These are phyloP conservation scores for Bonia amplexicaulis DNA, from an alignment of 176 grass and related monocot genomes.

Conservation along the genomic window DNA sequence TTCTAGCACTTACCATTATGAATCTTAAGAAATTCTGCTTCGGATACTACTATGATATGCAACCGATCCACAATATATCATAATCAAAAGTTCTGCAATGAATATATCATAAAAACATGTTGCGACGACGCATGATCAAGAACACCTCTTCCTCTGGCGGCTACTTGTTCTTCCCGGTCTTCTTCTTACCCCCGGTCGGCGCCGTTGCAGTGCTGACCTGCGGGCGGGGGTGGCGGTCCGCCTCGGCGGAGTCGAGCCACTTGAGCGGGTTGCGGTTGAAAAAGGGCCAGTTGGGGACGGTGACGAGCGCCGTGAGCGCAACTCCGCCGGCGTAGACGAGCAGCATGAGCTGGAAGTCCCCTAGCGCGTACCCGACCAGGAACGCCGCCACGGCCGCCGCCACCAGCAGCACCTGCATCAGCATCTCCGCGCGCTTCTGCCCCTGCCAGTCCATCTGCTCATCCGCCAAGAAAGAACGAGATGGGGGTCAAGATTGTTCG, in stretches of 20 bases:
- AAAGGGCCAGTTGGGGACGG: conserved; percentile 81
- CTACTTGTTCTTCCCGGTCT: conserved; percentile 73
- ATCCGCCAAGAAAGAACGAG: background rate
- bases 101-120: conserved; percentile 9
- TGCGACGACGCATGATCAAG: background rate
- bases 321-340: conserved; percentile 76
- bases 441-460: conserved; percentile 91
- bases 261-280: conserved; percentile 77
- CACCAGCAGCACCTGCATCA: conserved; percentile 89
- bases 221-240: conserved; percentile 74
- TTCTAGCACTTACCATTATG: background rate
- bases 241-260: conserved; percentile 74
- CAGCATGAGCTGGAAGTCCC: conserved; percentile 79
- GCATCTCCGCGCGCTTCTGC: conserved; percentile 81
- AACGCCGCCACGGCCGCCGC: conserved; percentile 59
- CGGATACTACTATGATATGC: background rate
- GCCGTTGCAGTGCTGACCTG: conserved; percentile 29
- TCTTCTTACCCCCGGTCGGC: conserved; percentile 56
- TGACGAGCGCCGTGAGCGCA: conserved; percentile 74
- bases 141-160: background rate
- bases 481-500: background rate
- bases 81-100: conserved; percentile 7
- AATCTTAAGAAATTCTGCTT: background rate
- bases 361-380: conserved; percentile 47
- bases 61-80: background rate